phyloP scores from a whole-genome alignment of 768 basidiomycete genomes.

The Ramaria rubella region DNA sequence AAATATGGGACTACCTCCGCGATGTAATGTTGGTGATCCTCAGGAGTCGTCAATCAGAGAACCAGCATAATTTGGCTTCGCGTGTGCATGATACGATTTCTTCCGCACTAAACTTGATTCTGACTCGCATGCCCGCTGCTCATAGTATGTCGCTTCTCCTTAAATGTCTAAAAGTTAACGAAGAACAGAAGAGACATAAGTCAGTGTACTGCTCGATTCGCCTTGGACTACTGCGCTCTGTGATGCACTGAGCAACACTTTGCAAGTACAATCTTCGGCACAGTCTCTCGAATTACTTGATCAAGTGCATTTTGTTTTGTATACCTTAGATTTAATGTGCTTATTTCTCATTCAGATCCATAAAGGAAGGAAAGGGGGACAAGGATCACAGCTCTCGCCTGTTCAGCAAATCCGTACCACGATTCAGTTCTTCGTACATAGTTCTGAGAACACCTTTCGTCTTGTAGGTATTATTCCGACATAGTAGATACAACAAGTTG shows the following conservation, averaged over 20 bases:
- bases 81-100: background rate
- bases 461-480: slow-evolving; percentile 3
- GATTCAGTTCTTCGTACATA: background rate
- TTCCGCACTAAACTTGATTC: background rate
- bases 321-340: background rate
- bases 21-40: slow-evolving; percentile 44
- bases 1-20: slow-evolving; percentile 50
- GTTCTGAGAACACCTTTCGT: background rate
- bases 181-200: background rate
- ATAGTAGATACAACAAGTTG: background rate
- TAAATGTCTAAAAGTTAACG: background rate
- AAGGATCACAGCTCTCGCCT: background rate
- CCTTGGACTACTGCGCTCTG: slow-evolving; percentile 1
- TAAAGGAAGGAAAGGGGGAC: background rate
- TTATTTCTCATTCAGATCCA: background rate
- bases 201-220: background rate
- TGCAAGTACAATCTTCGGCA: background rate
- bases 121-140: background rate
- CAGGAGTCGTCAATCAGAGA: background rate
- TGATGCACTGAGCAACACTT: background rate
- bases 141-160: background rate
- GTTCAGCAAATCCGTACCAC: background rate
- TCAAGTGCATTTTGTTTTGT: background rate
- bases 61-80: background rate
- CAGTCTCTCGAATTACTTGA: slow-evolving; percentile 4